Base-by-base conservation (phyloP, 1,139 yeast genomes). In the Geotrichum reessii region DNA sequence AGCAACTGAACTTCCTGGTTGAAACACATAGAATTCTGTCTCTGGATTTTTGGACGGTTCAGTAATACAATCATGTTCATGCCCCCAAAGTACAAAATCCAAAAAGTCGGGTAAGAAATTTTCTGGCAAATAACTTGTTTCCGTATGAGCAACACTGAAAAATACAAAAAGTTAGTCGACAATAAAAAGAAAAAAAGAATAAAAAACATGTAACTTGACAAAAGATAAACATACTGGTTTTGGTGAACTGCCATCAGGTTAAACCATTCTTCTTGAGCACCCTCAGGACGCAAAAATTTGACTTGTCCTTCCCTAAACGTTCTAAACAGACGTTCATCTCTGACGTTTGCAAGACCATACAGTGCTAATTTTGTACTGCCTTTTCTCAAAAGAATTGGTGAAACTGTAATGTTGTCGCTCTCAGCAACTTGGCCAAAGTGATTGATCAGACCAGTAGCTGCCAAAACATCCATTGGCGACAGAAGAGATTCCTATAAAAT, bases 1-100 rank as follows among this genome's bases (percentile, higher is more conserved):
- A 0, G 96, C 98, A 19, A 93, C 87, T 0, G 97, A 88, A 1
- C 97, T 89, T 0, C 99, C 99, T 0, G 97, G 95, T 70, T 92
- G 97, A 50, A 95, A 77, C 0, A 92, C 91, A 61, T 84, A 84
- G 69, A 92, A 90, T 1, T 85, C 86, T 28, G 83, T 84, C 24
- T 81, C 81, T 0, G 87, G 80, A 68, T 90, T 91, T 52, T 76
- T 76, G 0, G 76, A 78, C 0, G 96, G 85, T 62, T 81, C 83
- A 0, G 93, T 89, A 7, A 86, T 78, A 68, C 98, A 91, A 70
- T 93, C 98, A 73, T 93, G 99, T 69, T 93, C 99, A 71, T 93
- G 99, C 9, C 99, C 99, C 99, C 99, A 93, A 1, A 91, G 74
- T 0, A 93, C 83, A 60, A 93, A 78, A 68, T 93, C 89, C 56